These are phyloP conservation scores for Colletotrichum eleusines DNA, from an alignment of 2,329 filamentous ascomycete genomes.

Conservation along the genomic window DNA sequence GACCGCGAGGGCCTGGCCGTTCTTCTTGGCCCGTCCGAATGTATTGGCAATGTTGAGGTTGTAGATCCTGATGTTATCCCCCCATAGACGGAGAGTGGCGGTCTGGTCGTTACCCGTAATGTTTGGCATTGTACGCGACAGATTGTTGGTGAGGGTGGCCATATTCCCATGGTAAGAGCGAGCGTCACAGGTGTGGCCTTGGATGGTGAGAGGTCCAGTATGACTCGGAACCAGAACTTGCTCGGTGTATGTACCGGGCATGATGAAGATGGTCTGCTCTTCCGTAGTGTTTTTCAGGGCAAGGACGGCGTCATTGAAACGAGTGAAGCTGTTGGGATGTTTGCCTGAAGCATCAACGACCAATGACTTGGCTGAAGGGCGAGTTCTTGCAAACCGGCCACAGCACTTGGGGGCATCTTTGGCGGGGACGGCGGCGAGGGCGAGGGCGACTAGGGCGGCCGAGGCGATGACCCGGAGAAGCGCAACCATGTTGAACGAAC, in stretches of 20 bases:
- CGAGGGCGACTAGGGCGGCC: conserved; percentile 11
- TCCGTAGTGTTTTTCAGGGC: conserved; percentile 43
- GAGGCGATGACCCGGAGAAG: conserved; percentile 10
- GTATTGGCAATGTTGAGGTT: conserved; percentile 55
- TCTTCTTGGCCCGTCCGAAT: conserved; percentile 60
- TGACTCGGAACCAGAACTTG: conserved; percentile 32
- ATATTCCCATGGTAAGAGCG: conserved; percentile 61
- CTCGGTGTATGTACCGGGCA: conserved; percentile 66
- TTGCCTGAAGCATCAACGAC: conserved; percentile 33
- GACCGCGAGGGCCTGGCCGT: conserved; percentile 66
- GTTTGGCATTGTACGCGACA: conserved; percentile 53
- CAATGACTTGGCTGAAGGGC: conserved; percentile 9
- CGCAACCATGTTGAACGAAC: conserved; percentile 28
- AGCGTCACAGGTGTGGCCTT: conserved; percentile 63
- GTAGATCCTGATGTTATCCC: conserved; percentile 69
- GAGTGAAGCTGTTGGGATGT: conserved; percentile 28
- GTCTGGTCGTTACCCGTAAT: conserved; percentile 59
- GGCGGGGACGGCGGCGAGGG: neutral
- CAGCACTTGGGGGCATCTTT: conserved; percentile 19
- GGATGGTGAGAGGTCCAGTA: conserved; percentile 59
- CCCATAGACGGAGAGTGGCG: conserved; percentile 57
- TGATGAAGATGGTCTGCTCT: conserved; percentile 63
- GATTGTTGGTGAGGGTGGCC: conserved; percentile 55
- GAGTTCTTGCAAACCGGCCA: conserved; percentile 17
- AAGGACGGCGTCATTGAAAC: conserved; percentile 35